Percentiles rank a stretch among this genome's conserved stretches.
Conservation (phyloP, 2,329 filamentous ascomycete species). For the Arthrobotrys pseudoclavata region DNA sequence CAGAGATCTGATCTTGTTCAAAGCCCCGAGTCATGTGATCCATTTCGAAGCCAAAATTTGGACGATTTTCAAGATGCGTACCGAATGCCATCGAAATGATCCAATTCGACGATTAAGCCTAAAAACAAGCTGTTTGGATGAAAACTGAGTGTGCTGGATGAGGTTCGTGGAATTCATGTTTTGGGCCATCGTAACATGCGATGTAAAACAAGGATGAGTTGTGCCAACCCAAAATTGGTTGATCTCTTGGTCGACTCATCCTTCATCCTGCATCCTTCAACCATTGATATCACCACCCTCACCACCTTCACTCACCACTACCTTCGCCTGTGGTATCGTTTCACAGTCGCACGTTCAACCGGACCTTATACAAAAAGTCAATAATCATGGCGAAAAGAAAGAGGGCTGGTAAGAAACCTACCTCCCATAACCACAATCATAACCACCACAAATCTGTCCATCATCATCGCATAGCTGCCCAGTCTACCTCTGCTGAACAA, state of each 20-base stretch:
- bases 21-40: neutral
- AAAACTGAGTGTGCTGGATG: neutral
- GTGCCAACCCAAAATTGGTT: neutral
- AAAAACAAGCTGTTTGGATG: constrained; percentile 3
- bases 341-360: neutral
- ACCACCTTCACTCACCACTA: neutral
- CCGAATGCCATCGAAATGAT: neutral
- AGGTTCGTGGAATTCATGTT: neutral
- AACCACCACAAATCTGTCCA: neutral
- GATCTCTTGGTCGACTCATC: neutral
- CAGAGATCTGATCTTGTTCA: neutral
- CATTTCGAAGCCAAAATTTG: neutral
- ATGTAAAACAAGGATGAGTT: neutral
- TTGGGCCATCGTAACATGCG: neutral
- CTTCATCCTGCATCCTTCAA: neutral
- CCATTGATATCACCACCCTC: neutral
- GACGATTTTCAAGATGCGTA: neutral
- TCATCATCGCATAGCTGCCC: constrained; percentile 20
- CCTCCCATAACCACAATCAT: constrained; percentile 44
- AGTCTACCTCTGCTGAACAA: constrained; percentile 51
- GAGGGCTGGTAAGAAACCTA: constrained; percentile 57
- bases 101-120: neutral
- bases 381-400: constrained; percentile 57
- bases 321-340: neutral
- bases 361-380: neutral